A percentile compares a stretch with the other conserved stretches of the same genome.
Conservation (phyloP, 768 basidiomycete genomes). For the Trametes villosa region DNA sequence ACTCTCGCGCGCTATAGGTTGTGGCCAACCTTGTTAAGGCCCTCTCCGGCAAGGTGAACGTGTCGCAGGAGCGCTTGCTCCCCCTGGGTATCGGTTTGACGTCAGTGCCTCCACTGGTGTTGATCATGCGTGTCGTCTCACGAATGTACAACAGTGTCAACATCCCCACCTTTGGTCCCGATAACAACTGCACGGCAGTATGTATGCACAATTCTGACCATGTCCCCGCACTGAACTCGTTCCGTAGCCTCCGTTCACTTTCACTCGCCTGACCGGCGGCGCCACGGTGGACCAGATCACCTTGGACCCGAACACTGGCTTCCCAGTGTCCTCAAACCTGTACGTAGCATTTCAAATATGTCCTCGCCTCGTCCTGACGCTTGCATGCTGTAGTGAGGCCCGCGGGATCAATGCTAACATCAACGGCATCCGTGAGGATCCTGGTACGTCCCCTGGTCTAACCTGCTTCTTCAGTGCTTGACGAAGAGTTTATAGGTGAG, state of each 20-base stretch:
- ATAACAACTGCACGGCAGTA: conserved; percentile 30
- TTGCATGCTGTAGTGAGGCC: conserved; percentile 19
- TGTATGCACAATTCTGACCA: not conserved
- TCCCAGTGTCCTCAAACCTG: conserved; percentile 31
- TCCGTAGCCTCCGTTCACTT: conserved; percentile 33
- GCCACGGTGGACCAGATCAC: conserved; percentile 30
- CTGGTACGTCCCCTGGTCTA: conserved; percentile 22
- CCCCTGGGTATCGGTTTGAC: conserved; percentile 35
- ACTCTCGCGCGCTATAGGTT: not conserved
- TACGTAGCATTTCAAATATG: conserved; percentile 13
- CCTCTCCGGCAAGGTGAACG: conserved; percentile 28
- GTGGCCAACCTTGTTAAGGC: conserved; percentile 34
- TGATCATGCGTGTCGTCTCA: not conserved
- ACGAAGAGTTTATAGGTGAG: conserved; percentile 27
- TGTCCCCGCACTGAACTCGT: not conserved
- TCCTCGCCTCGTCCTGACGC: too few species aligned
- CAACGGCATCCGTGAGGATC: conserved; percentile 31
- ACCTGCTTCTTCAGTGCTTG: not conserved
- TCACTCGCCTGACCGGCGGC: conserved; percentile 37
- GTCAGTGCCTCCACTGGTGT: conserved; percentile 15
- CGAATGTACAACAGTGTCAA: conserved; percentile 24
- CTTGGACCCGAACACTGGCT: conserved; percentile 31
- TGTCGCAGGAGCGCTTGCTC: conserved; percentile 28
- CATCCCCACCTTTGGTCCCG: conserved; percentile 31
- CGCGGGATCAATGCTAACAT: conserved; percentile 32